Evolutionary conservation across 2,329 filamentous ascomycete genomes (phyloP).

Genomic region (Alternaria brassicae): DNA sequence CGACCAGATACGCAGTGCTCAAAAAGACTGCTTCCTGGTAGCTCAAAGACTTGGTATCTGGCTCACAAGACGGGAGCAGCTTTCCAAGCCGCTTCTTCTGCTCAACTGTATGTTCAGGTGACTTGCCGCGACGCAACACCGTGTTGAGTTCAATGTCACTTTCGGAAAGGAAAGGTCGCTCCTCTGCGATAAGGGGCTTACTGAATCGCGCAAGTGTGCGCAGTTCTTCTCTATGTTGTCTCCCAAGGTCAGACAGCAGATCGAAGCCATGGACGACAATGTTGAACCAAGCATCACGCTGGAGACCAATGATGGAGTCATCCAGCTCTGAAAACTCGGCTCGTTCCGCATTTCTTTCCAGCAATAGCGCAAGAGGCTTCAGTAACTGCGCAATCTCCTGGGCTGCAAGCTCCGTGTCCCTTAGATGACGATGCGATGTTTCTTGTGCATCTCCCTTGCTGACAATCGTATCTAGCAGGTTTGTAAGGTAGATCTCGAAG

Average conservation of each 20-base stretch:
- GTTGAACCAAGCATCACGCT: conserved; percentile 98
- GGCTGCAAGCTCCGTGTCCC: conserved; percentile 81
- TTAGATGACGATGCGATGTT: conserved; percentile 71
- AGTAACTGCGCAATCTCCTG: conserved; percentile 88
- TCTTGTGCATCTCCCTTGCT: conserved; percentile 88
- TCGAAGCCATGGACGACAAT: conserved; percentile 93
- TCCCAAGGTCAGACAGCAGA: conserved; percentile 73
- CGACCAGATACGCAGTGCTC: conserved; percentile 87
- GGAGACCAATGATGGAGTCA: conserved; percentile 66
- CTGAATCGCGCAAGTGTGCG: conserved; percentile 86
- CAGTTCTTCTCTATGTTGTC: conserved; percentile 77
- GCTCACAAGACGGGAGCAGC: conserved; percentile 76
- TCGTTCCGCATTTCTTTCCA: conserved; percentile 61
- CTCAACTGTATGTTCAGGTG: conserved; percentile 74
- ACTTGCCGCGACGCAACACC: conserved; percentile 85
- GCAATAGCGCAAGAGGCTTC: conserved; percentile 83
- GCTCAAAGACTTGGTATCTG: conserved; percentile 80
- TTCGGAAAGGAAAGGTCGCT: conserved; percentile 87
- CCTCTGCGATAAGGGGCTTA: conserved; percentile 83
- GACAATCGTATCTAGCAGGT: conserved; percentile 85
- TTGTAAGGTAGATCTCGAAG: conserved; percentile 82
- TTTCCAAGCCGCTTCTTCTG: conserved; percentile 81
- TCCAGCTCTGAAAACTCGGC: conserved; percentile 67
- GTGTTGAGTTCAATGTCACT: conserved; percentile 98
- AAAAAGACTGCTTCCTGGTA: conserved; percentile 93